Base-by-base conservation (phyloP, 169 alveolate genomes). In the Cryptosporidium tyzzeri region DNA sequence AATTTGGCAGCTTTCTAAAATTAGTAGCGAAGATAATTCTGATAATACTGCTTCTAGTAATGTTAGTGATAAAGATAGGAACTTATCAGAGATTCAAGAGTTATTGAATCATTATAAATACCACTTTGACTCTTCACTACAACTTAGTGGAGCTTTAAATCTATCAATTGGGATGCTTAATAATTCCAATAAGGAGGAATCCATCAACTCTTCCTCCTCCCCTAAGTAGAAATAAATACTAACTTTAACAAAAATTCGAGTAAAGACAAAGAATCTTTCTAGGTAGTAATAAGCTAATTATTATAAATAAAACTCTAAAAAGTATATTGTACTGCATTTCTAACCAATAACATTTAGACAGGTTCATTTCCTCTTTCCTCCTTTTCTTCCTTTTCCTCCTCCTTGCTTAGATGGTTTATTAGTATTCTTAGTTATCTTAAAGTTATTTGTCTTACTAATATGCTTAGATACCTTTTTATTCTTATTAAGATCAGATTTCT, bases 1-100 rank as follows among this genome's bases (percentile, higher is more conserved):
- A 3, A n/a, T 67, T 44, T 80, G 89, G 89, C 50, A 80, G 33
- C 51, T 80, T 7, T 26, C 89, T 41, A 74, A 37, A 21, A 9
- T n/a, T 58, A 16, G 55, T 6, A 37, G 3, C n/a, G 59, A 68
- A 23, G 74, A 37, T 29, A 21, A 9, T 29, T 61, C 45, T 61
- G 23, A 61, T 1, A 6, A 0, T n/a, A 29, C 41, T 16, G 23
- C 35, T 61, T 9, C 18, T 3, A 9, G 23, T 61, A 21, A 29
- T 7, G 0, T 3, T 5, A 39, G 10, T 33, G 31, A 29, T 4
- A 33, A 18, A 37, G 48, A 67, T 33, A n/a, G 33, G 51, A 33
- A 33, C 10, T 14, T 39, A 29, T 14, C 18, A 48, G 86, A 73
- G 4, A 59, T 73, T n/a, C 39, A 21, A 3, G 71, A 59, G 4